Percentiles rank a stretch among this genome's conserved stretches.
phyloP scores from a whole-genome alignment of 208 protist genomes.

The Leishmania amazonensis region DNA sequence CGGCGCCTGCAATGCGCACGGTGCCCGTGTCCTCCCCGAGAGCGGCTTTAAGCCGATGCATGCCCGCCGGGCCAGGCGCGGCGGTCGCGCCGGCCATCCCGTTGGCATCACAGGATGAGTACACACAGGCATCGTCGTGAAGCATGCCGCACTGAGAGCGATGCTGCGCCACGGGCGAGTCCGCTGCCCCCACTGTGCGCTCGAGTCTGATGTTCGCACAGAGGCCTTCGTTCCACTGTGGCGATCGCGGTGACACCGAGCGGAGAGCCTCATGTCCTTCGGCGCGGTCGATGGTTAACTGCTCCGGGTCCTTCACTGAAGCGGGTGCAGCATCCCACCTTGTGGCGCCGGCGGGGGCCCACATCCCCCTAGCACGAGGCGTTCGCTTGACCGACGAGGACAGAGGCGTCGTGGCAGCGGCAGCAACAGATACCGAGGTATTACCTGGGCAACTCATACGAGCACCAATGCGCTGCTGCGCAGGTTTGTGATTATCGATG shows the following conservation, averaged over 20 bases:
- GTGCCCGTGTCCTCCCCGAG: not conserved
- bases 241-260: not conserved
- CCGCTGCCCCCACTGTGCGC: not conserved
- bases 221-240: not conserved
- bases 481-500: slow-evolving; percentile 6
- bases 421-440: not conserved
- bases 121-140: not conserved
- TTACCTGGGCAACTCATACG: not conserved
- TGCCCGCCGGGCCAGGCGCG: not conserved
- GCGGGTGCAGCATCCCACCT: not conserved
- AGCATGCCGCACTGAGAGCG: not conserved
- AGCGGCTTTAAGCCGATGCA: not conserved
- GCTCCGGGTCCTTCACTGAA: not conserved
- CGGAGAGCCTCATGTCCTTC: not conserved
- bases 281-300: not conserved
- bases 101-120: not conserved
- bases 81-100: not conserved
- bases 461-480: not conserved
- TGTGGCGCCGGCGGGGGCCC: not conserved
- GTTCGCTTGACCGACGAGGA: not conserved
- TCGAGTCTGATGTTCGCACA: not conserved
- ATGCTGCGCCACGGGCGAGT: not conserved
- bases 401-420: not conserved
- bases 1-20: slow-evolving; percentile 15
- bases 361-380: not conserved